Evolutionary conservation across 805 yeast genomes (phyloP), one percentile per base, ranked within the genome.

Genomic region (Wickerhamiella parazyma): DNA sequence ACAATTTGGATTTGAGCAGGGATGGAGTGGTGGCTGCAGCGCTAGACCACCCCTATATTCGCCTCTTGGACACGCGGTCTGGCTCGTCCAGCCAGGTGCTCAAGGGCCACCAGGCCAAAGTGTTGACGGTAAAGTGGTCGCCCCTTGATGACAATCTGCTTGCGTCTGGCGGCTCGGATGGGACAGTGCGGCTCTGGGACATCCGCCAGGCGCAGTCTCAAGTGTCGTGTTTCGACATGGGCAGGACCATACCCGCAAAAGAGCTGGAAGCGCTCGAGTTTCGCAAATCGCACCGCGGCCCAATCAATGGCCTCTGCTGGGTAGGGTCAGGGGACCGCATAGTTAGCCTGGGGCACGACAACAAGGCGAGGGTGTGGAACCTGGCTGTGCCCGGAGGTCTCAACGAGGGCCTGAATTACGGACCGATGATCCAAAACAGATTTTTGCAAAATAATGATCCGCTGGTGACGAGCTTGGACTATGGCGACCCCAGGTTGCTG

Each of bases 171-270:
- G 86, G 89, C 17, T 70, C 74, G 14, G 84, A 80, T 51, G 95
- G 96, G 0, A 78, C 78, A 37, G 77, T 81, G 7, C 70, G 81
- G 42, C 56, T 87, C 0, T 87, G 96, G 96, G 97, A 87, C 57
- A 71, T 85, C 9, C 63, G 97, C 38, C 63, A 80, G 38, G 73
- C 83, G 19, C 66, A 68, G 14, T 71, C 80, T 28, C 78, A 84
- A 53, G 59, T 83, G 19, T 69, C 76, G 36, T 68, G 76, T 12
- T 60, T 84, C 46, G 87, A 84, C 55, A 65, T 75, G 65, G 59
- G 68, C 33, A 61, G 69, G 14, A 69, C 76, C 1, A 65, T 62
- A 37, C 53, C 49, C 3, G 48, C 44, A 40, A 50, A 55, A 31
- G 47, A 51, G 17, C 51, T 53, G 11, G 51, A 56, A 11, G 62